A percentile compares a stretch with the other conserved stretches of the same genome.
Evolutionary conservation across 768 basidiomycete species (phyloP).

Genomic region (Mycena polygramma): DNA sequence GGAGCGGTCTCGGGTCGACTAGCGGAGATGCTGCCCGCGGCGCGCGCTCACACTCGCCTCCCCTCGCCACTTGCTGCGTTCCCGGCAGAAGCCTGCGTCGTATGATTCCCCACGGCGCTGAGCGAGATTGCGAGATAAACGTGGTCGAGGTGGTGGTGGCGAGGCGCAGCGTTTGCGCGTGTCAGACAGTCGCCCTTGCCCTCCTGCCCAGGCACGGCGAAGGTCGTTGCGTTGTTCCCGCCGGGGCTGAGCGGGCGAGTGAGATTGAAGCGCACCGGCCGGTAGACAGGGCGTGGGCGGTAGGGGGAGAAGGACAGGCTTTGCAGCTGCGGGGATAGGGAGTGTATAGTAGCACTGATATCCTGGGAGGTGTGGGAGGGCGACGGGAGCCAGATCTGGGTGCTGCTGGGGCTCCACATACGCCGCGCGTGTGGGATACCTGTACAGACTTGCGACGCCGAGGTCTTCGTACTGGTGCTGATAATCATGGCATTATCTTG

Average conservation of each 20-base stretch:
- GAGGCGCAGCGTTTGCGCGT: slow-evolving; percentile 53
- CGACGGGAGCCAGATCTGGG: slow-evolving; percentile 52
- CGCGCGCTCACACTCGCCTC: slow-evolving; percentile 75
- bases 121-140: slow-evolving; percentile 44
- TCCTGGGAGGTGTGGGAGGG: slow-evolving; percentile 42
- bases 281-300: too few relatives aligned
- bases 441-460: slow-evolving; percentile 50
- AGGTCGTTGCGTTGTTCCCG: too few relatives aligned
- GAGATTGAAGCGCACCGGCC: too few relatives aligned
- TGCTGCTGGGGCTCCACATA: slow-evolving; percentile 60
- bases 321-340: too few relatives aligned
- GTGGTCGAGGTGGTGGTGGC: slow-evolving; percentile 41
- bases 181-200: too few relatives aligned
- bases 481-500: too few relatives aligned
- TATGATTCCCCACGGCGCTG: slow-evolving; percentile 40
- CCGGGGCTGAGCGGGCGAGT: too few relatives aligned
- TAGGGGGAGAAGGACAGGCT: too few relatives aligned
- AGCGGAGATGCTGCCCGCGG: slow-evolving; percentile 69
- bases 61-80: slow-evolving; percentile 49
- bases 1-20: slow-evolving; percentile 64
- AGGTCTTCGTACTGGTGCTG: slow-evolving; percentile 28
- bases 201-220: too few relatives aligned
- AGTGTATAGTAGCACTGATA: slow-evolving; percentile 35
- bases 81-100: slow-evolving; percentile 32
- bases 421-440: slow-evolving; percentile 44